Evolutionary conservation across 306 rosid species (phyloP), one percentile per base, ranked within the genome.

Genomic region (Prunus salicina): DNA sequence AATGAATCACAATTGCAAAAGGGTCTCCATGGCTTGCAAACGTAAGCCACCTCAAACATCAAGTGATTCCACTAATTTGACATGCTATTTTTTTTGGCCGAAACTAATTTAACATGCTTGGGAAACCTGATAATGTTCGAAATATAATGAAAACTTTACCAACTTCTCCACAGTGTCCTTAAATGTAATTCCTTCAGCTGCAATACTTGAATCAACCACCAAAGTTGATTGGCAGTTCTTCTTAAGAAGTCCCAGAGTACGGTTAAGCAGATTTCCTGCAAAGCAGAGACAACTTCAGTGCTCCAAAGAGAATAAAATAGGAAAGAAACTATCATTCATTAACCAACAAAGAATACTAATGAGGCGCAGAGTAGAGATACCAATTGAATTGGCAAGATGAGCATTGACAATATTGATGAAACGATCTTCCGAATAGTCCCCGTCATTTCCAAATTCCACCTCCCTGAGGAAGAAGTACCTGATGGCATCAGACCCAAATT

Each of bases 381-480:
- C 99, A 58, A 95, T 82, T 27, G 97, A 90, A 76, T 95, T 95
- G 77, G 99, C 99, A 88, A 95, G 99, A 88, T 95, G 97, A 20
- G 99, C 96, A 66, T 95, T 95, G 78, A 95, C 97, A 61, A 86
- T 89, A 70, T 90, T 88, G 84, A 95, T 82, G 83, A 95, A 95
- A 66, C 97, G 99, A 62, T 89, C 93, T 88, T 95, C 97, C 3
- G 97, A 90, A 76, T 95, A 95, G 89, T 95, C 97, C 71, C 99
- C 99, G 46, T 95, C 97, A 73, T 77, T 79, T 64, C 99, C 99
- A 63, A 95, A 90, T 78, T 95, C 99, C 76, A 95, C 96, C 88
- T 92, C 99, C 84, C 88, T 83, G 65, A 95, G 82, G 90, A 95
- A 95, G 90, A 95, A 95, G 89, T 95, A 95, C 84, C 99, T 84